A percentile compares a stretch with the other conserved stretches of the same genome.
These are phyloP conservation scores for Coemansia sp. DNA, from an alignment of 192 early-diverging fungal species.

Conservation along the genomic window DNA sequence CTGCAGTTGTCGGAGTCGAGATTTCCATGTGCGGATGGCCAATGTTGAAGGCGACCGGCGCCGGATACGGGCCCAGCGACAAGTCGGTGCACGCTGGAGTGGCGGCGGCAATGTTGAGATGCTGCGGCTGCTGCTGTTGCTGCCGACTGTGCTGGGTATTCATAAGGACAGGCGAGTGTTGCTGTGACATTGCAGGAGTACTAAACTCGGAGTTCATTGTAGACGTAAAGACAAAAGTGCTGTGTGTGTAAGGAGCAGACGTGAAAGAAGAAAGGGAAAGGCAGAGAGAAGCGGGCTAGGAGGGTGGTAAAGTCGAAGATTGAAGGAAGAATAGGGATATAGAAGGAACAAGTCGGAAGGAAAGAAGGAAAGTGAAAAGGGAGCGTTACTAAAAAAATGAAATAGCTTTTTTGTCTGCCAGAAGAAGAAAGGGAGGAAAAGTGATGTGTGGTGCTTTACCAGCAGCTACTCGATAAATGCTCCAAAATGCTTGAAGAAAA, in stretches of 20 bases:
- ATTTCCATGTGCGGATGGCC: slow-evolving; percentile 11
- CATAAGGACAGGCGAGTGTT: slow-evolving; percentile 44
- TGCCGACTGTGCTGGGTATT: slow-evolving; percentile 19
- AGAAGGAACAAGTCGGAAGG: slow-evolving; percentile 8
- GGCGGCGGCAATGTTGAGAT: slow-evolving; percentile 15
- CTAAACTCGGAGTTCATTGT: slow-evolving; percentile 51
- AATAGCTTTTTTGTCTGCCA: too few relatives aligned
- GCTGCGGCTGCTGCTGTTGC: slow-evolving; percentile 15
- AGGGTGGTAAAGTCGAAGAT: neutral
- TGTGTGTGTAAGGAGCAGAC: neutral
- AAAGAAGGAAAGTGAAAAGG: slow-evolving; percentile 7
- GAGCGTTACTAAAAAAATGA: slow-evolving; percentile 1
- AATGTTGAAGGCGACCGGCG: slow-evolving; percentile 14
- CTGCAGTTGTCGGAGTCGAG: slow-evolving; percentile 27
- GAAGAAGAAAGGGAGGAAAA: neutral
- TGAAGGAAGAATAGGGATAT: neutral
- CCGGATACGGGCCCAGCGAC: too few relatives aligned
- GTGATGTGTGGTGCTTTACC: neutral
- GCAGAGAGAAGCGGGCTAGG: neutral
- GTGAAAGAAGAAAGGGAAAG: slow-evolving; percentile 1
- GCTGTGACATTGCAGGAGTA: slow-evolving; percentile 47
- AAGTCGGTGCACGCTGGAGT: neutral
- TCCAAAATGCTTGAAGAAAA: slow-evolving; percentile 1
- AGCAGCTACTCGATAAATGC: slow-evolving; percentile 1
- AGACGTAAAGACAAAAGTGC: neutral